Evolutionary conservation across 495 filamentous ascomycete species (phyloP), one percentile per base, ranked within the genome.

Genomic region (Hyaloscypha variabilis): DNA sequence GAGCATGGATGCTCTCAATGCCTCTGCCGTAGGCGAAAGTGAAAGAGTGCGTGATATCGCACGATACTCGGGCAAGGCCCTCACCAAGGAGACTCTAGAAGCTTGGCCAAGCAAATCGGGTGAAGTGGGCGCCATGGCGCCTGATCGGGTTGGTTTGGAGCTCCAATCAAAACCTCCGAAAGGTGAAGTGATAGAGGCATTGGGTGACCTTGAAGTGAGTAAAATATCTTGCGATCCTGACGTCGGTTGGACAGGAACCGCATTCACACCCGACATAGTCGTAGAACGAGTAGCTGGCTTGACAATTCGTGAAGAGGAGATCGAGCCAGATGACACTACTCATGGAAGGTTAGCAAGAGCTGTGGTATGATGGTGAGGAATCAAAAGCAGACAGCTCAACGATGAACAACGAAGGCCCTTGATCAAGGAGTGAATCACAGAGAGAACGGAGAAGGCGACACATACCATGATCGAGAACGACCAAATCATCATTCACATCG

Each of bases 111-210:
- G 3, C 39, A 11, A 17, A 4, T 0, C 4, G 39, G 39, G 6
- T 17, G 6, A 17, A 46, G 19, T 46, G 6, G 39, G 39, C 3
- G 17, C 1, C 39, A 46, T 46, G 13, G 6, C 19, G 4, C 13
- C 39, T 46, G 39, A 46, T 46, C 17, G 10, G 13, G 39, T 10
- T 19, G 39, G 14, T 17, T 19, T 59, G 10, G 30, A 24, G 19
- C 30, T 31, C 57, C 57, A 59, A 31, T 39, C 29, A 13, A 39
- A 31, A 36, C 34, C 46, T 59, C 57, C 31, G 25, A 59, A 59
- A 11, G 10, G 23, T 59, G 54, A 31, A 57, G 19, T 21, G 26
- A 30, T 26, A 54, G 26, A 54, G 26, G 51, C 24, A 19, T 30
- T 57, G 54, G 5, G 54, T 57, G 25, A 30, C 26, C 31, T 46